Evolutionary conservation across 345 rosid genomes (phyloP).

Genomic region (Corchorus capsularis): DNA sequence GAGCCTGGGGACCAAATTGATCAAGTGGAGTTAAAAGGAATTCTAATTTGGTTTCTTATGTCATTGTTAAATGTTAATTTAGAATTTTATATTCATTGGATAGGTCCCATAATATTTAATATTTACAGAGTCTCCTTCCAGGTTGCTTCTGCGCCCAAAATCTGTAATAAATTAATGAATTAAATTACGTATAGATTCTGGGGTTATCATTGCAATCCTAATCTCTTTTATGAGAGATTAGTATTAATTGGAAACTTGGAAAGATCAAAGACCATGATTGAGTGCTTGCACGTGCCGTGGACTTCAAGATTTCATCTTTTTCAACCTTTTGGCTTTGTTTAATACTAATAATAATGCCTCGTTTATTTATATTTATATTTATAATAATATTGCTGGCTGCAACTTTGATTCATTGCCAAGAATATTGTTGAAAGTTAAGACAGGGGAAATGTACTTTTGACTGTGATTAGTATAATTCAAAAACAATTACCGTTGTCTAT

Average conservation of each 20-base stretch:
- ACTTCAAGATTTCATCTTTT: background rate
- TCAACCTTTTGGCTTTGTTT: background rate
- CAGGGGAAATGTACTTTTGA: background rate
- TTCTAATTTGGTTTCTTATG: background rate
- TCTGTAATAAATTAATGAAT: background rate
- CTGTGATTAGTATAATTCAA: background rate
- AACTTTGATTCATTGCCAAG: too few relatives aligned
- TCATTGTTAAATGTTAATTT: too few relatives aligned
- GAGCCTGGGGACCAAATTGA: background rate
- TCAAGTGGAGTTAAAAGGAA: background rate
- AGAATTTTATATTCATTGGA: background rate
- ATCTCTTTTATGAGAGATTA: background rate
- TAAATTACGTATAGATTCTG: background rate
- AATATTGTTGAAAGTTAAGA: too few relatives aligned
- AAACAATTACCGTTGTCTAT: background rate
- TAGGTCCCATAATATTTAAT: background rate
- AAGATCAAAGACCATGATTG: background rate
- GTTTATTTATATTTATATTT: too few relatives aligned
- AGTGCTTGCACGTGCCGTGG: background rate
- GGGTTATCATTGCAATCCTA: background rate
- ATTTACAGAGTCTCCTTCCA: background rate
- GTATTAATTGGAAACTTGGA: background rate
- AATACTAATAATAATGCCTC: too few relatives aligned
- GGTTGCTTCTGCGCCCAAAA: background rate
- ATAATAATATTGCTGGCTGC: too few relatives aligned